These are phyloP conservation scores for Colletotrichum sp. DNA, from an alignment of 2,329 filamentous ascomycete species.

Conservation along the genomic window DNA sequence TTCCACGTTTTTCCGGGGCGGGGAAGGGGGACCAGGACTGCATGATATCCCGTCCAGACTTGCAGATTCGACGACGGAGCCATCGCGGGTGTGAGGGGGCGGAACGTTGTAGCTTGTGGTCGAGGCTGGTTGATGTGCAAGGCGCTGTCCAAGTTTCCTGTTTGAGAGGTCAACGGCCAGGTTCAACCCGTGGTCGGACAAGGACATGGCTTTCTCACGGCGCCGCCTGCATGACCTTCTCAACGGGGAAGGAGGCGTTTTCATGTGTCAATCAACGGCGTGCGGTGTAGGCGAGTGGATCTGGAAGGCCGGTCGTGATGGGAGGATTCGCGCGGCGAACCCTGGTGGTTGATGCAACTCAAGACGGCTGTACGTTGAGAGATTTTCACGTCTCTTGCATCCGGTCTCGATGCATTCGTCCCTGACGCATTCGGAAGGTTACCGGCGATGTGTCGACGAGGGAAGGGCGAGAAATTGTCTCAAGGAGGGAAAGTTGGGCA, in stretches of 20 bases:
- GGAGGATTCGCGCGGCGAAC: not conserved
- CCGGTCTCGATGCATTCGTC: not conserved
- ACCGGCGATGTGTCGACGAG: not conserved
- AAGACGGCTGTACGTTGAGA: not conserved
- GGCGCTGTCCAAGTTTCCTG: not conserved
- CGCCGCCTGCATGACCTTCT: not conserved
- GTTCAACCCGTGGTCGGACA: not conserved
- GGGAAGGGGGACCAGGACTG: not conserved
- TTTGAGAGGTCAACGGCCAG: not conserved
- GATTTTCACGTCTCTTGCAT: not conserved
- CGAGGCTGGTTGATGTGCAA: not conserved
- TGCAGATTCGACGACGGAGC: not conserved
- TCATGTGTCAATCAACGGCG: not conserved
- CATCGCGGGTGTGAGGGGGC: not conserved
- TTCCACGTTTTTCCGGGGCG: not conserved
- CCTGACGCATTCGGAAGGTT: not conserved
- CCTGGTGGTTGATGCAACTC: constrained; percentile 15
- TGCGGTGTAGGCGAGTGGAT: not conserved
- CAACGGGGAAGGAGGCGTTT: not conserved
- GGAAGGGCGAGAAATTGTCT: not conserved
- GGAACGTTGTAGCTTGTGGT: not conserved
- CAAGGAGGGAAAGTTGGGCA: not conserved
- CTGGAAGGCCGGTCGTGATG: not conserved
- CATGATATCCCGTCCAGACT: not conserved
- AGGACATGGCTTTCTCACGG: not conserved